Percentiles rank a stretch among this genome's conserved stretches.
Evolutionary conservation across 208 protist species (phyloP).

Genomic region (Wallacemonas sp.): DNA sequence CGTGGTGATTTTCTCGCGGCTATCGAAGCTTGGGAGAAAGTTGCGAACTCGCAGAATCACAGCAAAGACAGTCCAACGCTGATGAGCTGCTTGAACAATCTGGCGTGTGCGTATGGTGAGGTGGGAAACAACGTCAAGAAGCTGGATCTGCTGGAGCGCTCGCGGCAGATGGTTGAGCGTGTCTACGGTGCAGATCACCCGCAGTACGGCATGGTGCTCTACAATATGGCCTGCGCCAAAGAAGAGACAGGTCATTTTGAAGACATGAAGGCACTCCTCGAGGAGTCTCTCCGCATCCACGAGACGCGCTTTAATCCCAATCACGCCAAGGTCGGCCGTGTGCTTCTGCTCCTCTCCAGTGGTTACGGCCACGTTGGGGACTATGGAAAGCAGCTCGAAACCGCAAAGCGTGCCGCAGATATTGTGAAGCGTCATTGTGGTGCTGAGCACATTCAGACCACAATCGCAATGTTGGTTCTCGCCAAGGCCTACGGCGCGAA

Average conservation of each 20-base stretch:
- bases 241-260: slow-evolving; percentile 74
- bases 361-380: slow-evolving; percentile 75
- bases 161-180: slow-evolving; percentile 48
- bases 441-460: slow-evolving; percentile 73
- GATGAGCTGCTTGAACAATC: slow-evolving; percentile 86
- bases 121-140: slow-evolving; percentile 75
- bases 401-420: slow-evolving; percentile 58
- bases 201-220: slow-evolving; percentile 87
- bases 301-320: slow-evolving; percentile 66
- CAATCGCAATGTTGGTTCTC: slow-evolving; percentile 71
- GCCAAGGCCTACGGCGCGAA: slow-evolving; percentile 64
- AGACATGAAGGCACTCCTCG: slow-evolving; percentile 73
- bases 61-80: slow-evolving; percentile 54
- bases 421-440: slow-evolving; percentile 83
- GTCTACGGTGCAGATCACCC: slow-evolving; percentile 79
- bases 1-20: slow-evolving; percentile 65
- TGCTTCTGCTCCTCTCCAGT: slow-evolving; percentile 70
- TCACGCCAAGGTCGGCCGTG: slow-evolving; percentile 78
- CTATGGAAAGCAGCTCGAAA: slow-evolving; percentile 51
- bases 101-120: slow-evolving; percentile 87
- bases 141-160: slow-evolving; percentile 70
- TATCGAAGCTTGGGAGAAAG: slow-evolving; percentile 70
- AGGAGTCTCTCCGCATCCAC: slow-evolving; percentile 63
- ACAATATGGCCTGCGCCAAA: slow-evolving; percentile 80
- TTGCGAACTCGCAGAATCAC: slow-evolving; percentile 45